phyloP scores from a whole-genome alignment of 768 basidiomycete species.

The Boletus rubroflammeus region DNA sequence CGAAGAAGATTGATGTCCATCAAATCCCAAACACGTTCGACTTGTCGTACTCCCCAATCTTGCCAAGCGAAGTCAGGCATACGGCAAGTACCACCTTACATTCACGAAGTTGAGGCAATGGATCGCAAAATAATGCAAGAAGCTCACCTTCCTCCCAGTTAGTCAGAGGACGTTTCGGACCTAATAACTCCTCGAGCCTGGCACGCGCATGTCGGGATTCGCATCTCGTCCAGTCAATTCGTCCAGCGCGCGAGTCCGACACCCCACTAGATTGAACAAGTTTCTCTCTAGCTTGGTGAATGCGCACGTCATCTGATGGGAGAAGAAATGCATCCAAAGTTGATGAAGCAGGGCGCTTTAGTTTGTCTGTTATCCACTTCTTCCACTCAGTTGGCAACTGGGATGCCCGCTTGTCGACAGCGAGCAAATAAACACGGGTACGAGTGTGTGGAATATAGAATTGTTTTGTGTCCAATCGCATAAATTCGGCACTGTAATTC shows the following conservation, averaged over 20 bases:
- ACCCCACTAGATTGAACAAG: constrained; percentile 68
- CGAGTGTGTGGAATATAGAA: constrained; percentile 96
- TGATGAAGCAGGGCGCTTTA: constrained; percentile 82
- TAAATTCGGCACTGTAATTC: constrained; percentile 68
- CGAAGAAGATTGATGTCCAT: constrained; percentile 90
- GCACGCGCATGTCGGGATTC: constrained; percentile 90
- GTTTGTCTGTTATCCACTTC: constrained; percentile 50
- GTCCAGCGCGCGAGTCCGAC: constrained; percentile 63
- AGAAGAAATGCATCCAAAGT: constrained; percentile 92
- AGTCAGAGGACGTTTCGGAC: constrained; percentile 80
- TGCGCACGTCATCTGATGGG: constrained; percentile 85
- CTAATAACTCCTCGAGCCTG: constrained; percentile 77
- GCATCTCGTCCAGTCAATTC: constrained; percentile 89
- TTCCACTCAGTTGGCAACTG: constrained; percentile 69
- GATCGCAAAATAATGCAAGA: neutral
- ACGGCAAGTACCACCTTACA: constrained; percentile 73
- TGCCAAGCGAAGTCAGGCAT: constrained; percentile 89
- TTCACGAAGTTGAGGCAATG: neutral
- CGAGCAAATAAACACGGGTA: constrained; percentile 83
- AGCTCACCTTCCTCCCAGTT: constrained; percentile 85
- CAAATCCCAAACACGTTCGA: constrained; percentile 92
- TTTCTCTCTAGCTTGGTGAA: constrained; percentile 83
- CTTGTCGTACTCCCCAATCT: constrained; percentile 91
- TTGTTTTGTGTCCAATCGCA: constrained; percentile 78
- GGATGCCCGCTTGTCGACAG: constrained; percentile 62